Evolutionary conservation across 441 rosid species (phyloP), one percentile per base, ranked within the genome.

Genomic region (Erysimum cheiri): DNA sequence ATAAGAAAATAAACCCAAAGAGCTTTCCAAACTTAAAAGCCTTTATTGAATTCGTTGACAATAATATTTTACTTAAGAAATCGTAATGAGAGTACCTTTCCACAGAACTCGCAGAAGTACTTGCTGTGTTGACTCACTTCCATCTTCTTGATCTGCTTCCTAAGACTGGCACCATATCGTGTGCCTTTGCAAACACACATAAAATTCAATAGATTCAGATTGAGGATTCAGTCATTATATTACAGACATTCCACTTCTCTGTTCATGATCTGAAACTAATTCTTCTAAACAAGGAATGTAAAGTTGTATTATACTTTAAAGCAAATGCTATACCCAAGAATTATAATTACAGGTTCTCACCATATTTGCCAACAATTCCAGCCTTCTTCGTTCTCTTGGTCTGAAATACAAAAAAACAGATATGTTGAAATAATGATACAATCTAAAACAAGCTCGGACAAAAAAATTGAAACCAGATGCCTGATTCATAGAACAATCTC

Each of bases 61-160:
- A 6, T 1, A 24, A 6, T 1, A 15, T 6, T 4, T 36, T 13
- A 28, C 19, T 13, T n/a, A 24, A 1, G 14, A 60, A 8, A 41
- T 29, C 3, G 19, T 11, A 24, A 69, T 2, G 17, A 36, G 19
- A 59, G 15, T 75, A 91, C 94, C 93, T 88, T 92, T 14, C 96
- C 95, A 0, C 98, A 90, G 58, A 90, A 90, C 71, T 92, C 93
- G 19, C 96, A 88, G 83, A 92, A 87, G 66, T 65, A 93, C 60
- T 91, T 87, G 88, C 89, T 88, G 71, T 92, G 97, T 69, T 85
- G 93, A 35, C 85, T 88, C 40, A 88, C 87, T 71, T 86, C 88
- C 91, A 88, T 86, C 82, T 86, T 90, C 87, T 88, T 92, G 54
- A 88, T 92, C 79, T 90, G 97, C 83, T 90, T 92, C 70, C 96